A percentile compares a stretch with the other conserved stretches of the same genome.
Evolutionary conservation across 352 stramenopile genomes (phyloP).

Genomic region (Globisporangium acanthophoron): DNA sequence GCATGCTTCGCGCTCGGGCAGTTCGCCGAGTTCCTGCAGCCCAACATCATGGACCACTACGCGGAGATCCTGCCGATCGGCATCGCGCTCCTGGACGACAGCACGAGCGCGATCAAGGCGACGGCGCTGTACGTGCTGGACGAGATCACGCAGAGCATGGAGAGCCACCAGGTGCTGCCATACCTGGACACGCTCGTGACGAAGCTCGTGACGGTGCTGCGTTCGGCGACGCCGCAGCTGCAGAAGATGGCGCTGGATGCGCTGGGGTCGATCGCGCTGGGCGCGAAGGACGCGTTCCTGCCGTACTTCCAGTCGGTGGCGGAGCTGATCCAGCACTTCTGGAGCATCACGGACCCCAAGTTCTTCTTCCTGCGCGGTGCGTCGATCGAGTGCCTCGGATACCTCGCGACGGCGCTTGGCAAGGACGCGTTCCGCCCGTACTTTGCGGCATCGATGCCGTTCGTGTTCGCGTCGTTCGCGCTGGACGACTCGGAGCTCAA

Average conservation of each 20-base stretch:
- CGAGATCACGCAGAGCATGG: slow-evolving; percentile 98
- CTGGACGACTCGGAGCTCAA: slow-evolving; percentile 95
- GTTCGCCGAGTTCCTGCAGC: slow-evolving; percentile 97
- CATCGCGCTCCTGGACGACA: slow-evolving; percentile 94
- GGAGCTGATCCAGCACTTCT: slow-evolving; percentile 86
- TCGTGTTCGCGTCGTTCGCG: slow-evolving; percentile 90
- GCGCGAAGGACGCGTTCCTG: slow-evolving; percentile 95
- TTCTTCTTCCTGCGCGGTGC: slow-evolving; percentile 92
- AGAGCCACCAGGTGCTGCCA: slow-evolving; percentile 91
- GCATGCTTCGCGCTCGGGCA: slow-evolving; percentile 98
- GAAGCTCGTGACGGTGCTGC: slow-evolving; percentile 94
- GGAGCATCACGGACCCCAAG: slow-evolving; percentile 90
- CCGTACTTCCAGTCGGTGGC: slow-evolving; percentile 92
- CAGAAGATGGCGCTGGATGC: slow-evolving; percentile 98
- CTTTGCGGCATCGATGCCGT: slow-evolving; percentile 92
- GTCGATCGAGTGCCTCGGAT: slow-evolving; percentile 97
- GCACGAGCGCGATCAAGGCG: slow-evolving; percentile 91
- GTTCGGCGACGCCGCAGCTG: slow-evolving; percentile 87
- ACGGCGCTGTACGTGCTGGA: slow-evolving; percentile 98
- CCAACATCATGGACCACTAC: slow-evolving; percentile 94
- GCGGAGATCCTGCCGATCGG: slow-evolving; percentile 95
- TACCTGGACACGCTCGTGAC: slow-evolving; percentile 94
- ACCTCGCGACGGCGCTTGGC: slow-evolving; percentile 96
- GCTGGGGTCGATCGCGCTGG: slow-evolving; percentile 94
- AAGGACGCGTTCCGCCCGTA: slow-evolving; percentile 95